Evolutionary conservation across 495 filamentous ascomycete species (phyloP), one percentile per base, ranked within the genome.

Genomic region (Talaromyces borbonicus): DNA sequence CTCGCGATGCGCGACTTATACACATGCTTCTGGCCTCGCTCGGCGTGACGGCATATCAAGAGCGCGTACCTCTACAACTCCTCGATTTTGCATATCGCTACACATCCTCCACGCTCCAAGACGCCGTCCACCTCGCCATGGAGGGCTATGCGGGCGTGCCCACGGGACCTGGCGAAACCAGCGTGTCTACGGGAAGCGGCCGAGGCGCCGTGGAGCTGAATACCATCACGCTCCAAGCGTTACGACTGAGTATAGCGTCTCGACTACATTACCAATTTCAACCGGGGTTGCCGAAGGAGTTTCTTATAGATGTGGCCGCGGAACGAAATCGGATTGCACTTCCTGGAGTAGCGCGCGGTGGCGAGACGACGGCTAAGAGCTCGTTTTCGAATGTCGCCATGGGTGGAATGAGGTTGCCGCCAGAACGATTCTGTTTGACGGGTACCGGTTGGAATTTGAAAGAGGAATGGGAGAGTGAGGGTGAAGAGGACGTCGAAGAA

Each of bases 11-110:
- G 12, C 83, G 90, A 39, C 79, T 92, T 24, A 78, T 98, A 53
- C 90, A 98, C 62, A 81, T 96, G 49, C 77, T 97, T 36, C 84
- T 98, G 29, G 80, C 85, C 41, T 81, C 80, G 1, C 81, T 92
- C 40, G 90, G 90, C 54, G 88, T 96, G 3, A 84, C 81, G 9
- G 73, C 84, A 22, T 98, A 93, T 73, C 87, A 95, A 68, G 86
- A 88, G 56, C 87, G 92, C 49, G 89, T 98, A 1, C 90, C 92
- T 0, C 77, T 96, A 2, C 85, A 95, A 52, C 83, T 98, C 31
- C 80, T 98, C 59, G 92, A 98, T 64, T 95, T 97, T 61, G 90
- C 92, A 15, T 98, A 98, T 76, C 85, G 90, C 35, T 83, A 80
- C 63, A 78, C 77, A 5, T 68, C 70, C 29, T 65, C 65, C 31